These are phyloP conservation scores for Aspergillus fumigatiaffinis DNA, from an alignment of 2,329 filamentous ascomycete genomes.

Conservation along the genomic window DNA sequence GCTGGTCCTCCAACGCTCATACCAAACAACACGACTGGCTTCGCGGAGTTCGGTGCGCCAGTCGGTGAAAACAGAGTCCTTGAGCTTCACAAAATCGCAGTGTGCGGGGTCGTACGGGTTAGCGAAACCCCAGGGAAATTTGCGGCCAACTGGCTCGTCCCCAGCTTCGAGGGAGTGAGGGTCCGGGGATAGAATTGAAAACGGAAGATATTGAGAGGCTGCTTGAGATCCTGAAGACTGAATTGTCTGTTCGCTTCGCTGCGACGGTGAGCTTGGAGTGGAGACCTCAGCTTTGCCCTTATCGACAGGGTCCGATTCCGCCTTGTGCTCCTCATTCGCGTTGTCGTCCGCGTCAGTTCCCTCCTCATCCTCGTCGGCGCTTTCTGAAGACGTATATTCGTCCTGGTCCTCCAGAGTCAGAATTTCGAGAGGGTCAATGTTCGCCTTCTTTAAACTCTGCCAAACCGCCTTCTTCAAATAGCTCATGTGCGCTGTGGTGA, in stretches of 20 bases:
- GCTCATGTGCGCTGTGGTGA: conserved; percentile 92
- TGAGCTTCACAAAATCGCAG: conserved; percentile 88
- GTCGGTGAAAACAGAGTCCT: conserved; percentile 87
- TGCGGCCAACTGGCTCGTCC: conserved; percentile 63
- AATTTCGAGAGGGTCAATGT: conserved; percentile 82
- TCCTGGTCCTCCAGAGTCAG: conserved; percentile 77
- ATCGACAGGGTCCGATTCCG: conserved; percentile 14
- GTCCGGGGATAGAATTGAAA: conserved; percentile 92
- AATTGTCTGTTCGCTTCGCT: conserved; percentile 48
- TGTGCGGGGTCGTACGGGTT: conserved; percentile 88
- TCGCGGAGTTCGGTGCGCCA: conserved; percentile 90
- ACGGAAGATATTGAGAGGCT: conserved; percentile 67
- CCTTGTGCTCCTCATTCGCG: conserved; percentile 24
- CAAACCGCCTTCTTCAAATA: conserved; percentile 88
- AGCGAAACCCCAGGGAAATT: conserved; percentile 95
- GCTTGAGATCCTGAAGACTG: conserved; percentile 29
- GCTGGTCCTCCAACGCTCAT: conserved; percentile 84
- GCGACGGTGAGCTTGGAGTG: conserved; percentile 27
- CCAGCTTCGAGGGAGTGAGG: conserved; percentile 63
- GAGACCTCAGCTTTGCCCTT: conserved; percentile 16
- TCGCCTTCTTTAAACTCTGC: conserved; percentile 78
- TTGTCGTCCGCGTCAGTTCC: conserved; percentile 20
- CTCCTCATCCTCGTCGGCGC: conserved; percentile 44
- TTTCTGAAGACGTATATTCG: conserved; percentile 50
- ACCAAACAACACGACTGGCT: conserved; percentile 87